phyloP scores from a whole-genome alignment of 805 yeast species.

The Debaryomyces maramus region DNA sequence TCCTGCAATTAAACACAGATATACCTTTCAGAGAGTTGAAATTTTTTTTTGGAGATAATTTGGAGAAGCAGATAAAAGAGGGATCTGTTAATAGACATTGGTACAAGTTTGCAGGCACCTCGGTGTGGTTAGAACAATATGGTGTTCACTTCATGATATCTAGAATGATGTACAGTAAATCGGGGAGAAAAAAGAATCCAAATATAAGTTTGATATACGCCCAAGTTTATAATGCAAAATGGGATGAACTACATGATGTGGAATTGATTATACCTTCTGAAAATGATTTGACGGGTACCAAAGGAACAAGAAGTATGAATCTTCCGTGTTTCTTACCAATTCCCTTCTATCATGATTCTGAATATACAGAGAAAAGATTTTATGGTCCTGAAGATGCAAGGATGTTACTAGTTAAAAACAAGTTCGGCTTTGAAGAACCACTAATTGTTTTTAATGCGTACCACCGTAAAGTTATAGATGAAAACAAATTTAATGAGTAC shows the following conservation, averaged over 20 bases:
- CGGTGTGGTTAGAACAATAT: slow-evolving; percentile 16
- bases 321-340: slow-evolving; percentile 13
- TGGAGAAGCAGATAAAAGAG: slow-evolving; percentile 11
- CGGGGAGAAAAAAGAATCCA: slow-evolving; percentile 8
- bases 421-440: slow-evolving; percentile 21
- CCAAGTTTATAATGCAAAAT: slow-evolving; percentile 13
- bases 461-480: slow-evolving; percentile 2
- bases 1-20: slow-evolving; percentile 8
- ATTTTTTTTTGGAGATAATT: slow-evolving; percentile 7
- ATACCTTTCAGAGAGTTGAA: slow-evolving; percentile 6
- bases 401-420: slow-evolving; percentile 21
- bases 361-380: slow-evolving; percentile 11
- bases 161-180: slow-evolving; percentile 12
- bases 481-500: background rate
- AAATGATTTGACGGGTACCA: slow-evolving; percentile 4
- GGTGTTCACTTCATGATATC: slow-evolving; percentile 16
- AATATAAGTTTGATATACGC: slow-evolving; percentile 11
- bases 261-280: slow-evolving; percentile 13
- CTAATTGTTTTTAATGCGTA: slow-evolving; percentile 9
- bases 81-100: slow-evolving; percentile 8
- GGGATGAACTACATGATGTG: slow-evolving; percentile 12
- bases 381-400: slow-evolving; percentile 33
- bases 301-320: slow-evolving; percentile 3
- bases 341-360: slow-evolving; percentile 12
- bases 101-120: slow-evolving; percentile 15